A percentile compares a stretch with the other conserved stretches of the same genome.
Conservation (phyloP, 495 filamentous ascomycete genomes). For the Bryoglossum gracile region DNA sequence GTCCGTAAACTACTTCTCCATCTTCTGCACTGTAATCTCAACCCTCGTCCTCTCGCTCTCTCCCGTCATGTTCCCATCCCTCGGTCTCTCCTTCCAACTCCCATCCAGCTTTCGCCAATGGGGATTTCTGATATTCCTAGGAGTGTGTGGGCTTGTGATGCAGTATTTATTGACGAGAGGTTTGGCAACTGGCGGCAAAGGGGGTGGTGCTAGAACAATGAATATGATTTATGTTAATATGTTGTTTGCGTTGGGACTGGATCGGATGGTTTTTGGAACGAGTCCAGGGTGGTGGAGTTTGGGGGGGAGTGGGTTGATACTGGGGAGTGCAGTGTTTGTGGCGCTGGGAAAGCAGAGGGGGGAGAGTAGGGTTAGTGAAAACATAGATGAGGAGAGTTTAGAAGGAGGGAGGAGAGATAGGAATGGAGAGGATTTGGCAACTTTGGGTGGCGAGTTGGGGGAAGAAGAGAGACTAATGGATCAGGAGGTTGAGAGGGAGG, state of each 20-base stretch:
- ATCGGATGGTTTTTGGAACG: conserved; percentile 69
- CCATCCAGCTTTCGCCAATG: conserved; percentile 60
- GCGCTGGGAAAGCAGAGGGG: conserved; percentile 45
- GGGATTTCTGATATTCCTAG: conserved; percentile 60
- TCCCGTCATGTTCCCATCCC: conserved; percentile 31
- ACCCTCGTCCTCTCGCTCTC: conserved; percentile 46
- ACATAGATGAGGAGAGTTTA: too few relatives aligned
- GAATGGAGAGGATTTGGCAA: too few relatives aligned
- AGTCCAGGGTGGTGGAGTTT: conserved; percentile 60
- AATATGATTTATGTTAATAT: conserved; percentile 91
- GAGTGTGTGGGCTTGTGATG: conserved; percentile 72
- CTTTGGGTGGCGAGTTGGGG: too few relatives aligned
- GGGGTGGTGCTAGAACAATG: conserved; percentile 62
- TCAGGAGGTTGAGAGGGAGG: too few relatives aligned
- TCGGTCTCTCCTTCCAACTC: conserved; percentile 22
- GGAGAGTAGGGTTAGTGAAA: too few relatives aligned
- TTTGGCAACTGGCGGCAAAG: conserved; percentile 51
- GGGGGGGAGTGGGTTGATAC: conserved; percentile 67
- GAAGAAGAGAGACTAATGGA: too few relatives aligned
- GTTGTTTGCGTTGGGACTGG: conserved; percentile 81
- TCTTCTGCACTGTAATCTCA: conserved; percentile 61
- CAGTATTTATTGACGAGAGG: conserved; percentile 85
- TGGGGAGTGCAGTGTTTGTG: conserved; percentile 75
- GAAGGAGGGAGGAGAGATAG: too few relatives aligned
- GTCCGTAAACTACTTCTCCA: conserved; percentile 78